Conservation (phyloP, 352 stramenopile genomes). For the Phytophthora europaea region DNA sequence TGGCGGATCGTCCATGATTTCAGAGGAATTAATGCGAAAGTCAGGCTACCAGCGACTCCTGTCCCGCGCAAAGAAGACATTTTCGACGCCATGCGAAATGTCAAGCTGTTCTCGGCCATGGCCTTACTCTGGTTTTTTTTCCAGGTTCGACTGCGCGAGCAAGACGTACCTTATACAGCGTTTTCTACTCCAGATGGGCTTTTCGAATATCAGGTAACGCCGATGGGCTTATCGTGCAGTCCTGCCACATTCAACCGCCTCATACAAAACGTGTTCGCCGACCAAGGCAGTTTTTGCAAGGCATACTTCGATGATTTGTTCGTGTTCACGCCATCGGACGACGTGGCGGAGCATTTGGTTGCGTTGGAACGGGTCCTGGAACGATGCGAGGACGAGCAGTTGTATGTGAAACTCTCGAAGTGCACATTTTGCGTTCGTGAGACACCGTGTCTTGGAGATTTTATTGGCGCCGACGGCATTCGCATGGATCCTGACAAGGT, state of each 20-base stretch:
- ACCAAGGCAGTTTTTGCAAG: constrained; percentile 1
- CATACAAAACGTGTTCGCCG: constrained; percentile 2
- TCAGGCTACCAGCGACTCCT: not conserved
- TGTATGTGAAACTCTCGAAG: constrained; percentile 10
- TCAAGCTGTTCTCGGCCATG: constrained; percentile 8
- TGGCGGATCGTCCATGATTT: constrained; percentile 3
- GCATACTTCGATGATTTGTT: constrained; percentile 17
- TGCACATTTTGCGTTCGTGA: constrained; percentile 10
- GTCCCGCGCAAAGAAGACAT: not conserved
- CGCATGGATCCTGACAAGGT: not conserved
- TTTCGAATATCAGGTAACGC: constrained; percentile 8
- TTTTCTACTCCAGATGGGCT: not conserved
- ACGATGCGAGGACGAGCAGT: not conserved
- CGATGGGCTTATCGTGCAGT: constrained; percentile 7
- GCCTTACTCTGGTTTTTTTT: not conserved
- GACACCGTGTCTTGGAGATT: constrained; percentile 6
- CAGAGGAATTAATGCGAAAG: not conserved
- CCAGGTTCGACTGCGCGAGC: constrained; percentile 2
- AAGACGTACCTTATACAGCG: not conserved
- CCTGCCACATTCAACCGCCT: not conserved
- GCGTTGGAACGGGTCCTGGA: constrained; percentile 3
- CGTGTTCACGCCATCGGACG: constrained; percentile 6
- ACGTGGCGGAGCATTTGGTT: constrained; percentile 2
- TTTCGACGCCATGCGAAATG: constrained; percentile 1
- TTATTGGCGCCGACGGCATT: constrained; percentile 1